Conservation (phyloP, 106 monocot genomes). For the Dendrobium officinale region DNA sequence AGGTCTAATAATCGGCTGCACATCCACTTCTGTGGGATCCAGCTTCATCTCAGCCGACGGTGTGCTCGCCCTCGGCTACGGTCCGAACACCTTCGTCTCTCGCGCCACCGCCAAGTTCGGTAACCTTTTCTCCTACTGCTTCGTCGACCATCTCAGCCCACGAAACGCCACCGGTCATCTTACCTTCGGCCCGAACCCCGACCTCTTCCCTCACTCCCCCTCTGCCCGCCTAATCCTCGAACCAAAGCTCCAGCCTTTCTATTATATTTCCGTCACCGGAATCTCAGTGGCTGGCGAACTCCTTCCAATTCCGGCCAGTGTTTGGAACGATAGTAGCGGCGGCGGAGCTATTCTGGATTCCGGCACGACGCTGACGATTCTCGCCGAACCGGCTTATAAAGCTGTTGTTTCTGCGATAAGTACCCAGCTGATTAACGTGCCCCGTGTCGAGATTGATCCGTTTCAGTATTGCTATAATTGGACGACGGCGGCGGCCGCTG, state of each 20-base stretch:
- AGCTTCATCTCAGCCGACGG: slow-evolving; percentile 62
- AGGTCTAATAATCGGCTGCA: slow-evolving; percentile 70
- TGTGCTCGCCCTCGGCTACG: slow-evolving; percentile 83
- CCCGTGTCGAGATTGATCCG: slow-evolving; percentile 38
- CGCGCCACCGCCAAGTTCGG: slow-evolving; percentile 39
- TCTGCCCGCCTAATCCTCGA: slow-evolving; percentile 25
- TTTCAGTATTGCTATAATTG: slow-evolving; percentile 82
- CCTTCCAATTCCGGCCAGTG: slow-evolving; percentile 29
- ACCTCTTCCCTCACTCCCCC: neutral
- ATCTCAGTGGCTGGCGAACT: slow-evolving; percentile 52
- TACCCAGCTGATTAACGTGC: slow-evolving; percentile 20
- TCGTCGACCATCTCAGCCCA: slow-evolving; percentile 96
- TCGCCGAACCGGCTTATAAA: slow-evolving; percentile 64
- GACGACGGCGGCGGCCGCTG: slow-evolving; percentile 10
- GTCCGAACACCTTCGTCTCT: slow-evolving; percentile 55
- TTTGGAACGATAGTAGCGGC: slow-evolving; percentile 44
- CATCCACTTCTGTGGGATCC: slow-evolving; percentile 37
- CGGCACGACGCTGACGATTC: slow-evolving; percentile 61
- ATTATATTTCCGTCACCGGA: slow-evolving; percentile 43
- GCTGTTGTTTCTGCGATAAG: slow-evolving; percentile 43
- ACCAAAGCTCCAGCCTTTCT: slow-evolving; percentile 42
- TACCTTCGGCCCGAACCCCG: slow-evolving; percentile 52
- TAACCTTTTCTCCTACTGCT: slow-evolving; percentile 86
- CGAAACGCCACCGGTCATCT: slow-evolving; percentile 64
- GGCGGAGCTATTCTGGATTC: slow-evolving; percentile 83